Conservation (phyloP, 1,284 basidiomycete genomes). For the Farysia itapuensis region DNA sequence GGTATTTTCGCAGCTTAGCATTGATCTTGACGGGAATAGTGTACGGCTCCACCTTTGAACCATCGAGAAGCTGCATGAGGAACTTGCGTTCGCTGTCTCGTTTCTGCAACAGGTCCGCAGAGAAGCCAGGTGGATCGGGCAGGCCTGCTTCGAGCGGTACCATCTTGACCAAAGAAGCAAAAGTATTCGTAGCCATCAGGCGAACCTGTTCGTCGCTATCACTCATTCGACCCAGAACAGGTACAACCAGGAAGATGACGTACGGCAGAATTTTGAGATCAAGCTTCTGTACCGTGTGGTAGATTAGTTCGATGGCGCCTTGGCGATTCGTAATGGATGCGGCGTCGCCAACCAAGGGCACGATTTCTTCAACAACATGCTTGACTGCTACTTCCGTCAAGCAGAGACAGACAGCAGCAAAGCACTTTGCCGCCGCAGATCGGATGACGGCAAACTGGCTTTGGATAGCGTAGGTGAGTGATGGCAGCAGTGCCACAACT, state of each 20-base stretch:
- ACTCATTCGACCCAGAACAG: conserved; percentile 95
- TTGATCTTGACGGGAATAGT: conserved; percentile 84
- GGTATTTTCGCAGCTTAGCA: conserved; percentile 92
- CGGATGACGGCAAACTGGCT: conserved; percentile 86
- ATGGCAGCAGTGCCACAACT: conserved; percentile 74
- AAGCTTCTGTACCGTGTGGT: conserved; percentile 85
- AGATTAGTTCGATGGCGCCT: conserved; percentile 80
- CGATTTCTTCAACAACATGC: conserved; percentile 78
- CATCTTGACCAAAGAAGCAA: conserved; percentile 98
- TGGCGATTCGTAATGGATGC: conserved; percentile 77
- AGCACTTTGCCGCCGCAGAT: conserved; percentile 80
- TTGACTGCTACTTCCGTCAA: conserved; percentile 84
- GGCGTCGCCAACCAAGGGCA: conserved; percentile 84
- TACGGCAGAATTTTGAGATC: conserved; percentile 95
- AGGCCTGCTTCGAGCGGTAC: conserved; percentile 95
- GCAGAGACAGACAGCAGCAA: conserved; percentile 82
- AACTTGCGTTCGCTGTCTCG: conserved; percentile 83
- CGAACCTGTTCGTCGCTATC: conserved; percentile 89
- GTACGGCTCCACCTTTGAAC: conserved; percentile 83
- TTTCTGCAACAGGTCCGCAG: conserved; percentile 77
- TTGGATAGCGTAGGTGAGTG: conserved; percentile 74
- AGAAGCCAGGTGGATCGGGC: conserved; percentile 90
- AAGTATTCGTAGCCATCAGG: conserved; percentile 90
- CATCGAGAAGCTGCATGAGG: conserved; percentile 82
- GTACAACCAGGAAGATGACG: conserved; percentile 94